Conservation (phyloP, 768 basidiomycete species). For the Trametes cubensis region DNA sequence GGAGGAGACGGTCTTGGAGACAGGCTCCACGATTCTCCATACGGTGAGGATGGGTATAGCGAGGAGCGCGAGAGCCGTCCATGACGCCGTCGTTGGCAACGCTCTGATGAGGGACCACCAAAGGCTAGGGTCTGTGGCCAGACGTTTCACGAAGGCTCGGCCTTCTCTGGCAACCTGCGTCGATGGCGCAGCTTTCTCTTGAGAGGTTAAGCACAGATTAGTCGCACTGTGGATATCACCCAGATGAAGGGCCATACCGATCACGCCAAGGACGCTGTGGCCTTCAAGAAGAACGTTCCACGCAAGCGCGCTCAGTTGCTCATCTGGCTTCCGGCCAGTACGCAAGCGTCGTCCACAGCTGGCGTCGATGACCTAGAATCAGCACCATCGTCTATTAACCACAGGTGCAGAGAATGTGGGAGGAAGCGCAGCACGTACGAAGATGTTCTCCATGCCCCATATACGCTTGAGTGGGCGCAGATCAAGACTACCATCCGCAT, state of each 20-base stretch:
- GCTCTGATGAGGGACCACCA: neutral
- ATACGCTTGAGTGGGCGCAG: neutral
- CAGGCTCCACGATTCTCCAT: neutral
- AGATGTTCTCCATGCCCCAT: slow-evolving; percentile 23
- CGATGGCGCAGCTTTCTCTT: neutral
- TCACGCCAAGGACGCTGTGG: slow-evolving; percentile 1
- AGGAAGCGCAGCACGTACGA: slow-evolving; percentile 1
- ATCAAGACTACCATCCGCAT: slow-evolving; percentile 14
- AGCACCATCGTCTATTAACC: too few species aligned
- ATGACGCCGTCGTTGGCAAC: neutral
- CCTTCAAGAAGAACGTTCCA: slow-evolving; percentile 2
- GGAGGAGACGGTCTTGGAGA: too few species aligned
- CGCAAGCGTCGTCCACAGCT: neutral
- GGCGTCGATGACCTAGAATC: neutral
- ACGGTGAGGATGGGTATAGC: neutral
- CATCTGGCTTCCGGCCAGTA: neutral
- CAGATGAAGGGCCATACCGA: neutral
- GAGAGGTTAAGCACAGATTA: neutral
- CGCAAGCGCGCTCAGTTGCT: slow-evolving; percentile 5
- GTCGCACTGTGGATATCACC: too few species aligned
- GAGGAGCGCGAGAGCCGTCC: neutral
- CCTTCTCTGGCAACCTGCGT: neutral
- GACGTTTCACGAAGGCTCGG: neutral
- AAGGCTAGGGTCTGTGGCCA: neutral
- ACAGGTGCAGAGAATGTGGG: neutral